These are phyloP conservation scores for Camellia granthamiana DNA, from an alignment of 148 eudicot genomes.

Conservation along the genomic window DNA sequence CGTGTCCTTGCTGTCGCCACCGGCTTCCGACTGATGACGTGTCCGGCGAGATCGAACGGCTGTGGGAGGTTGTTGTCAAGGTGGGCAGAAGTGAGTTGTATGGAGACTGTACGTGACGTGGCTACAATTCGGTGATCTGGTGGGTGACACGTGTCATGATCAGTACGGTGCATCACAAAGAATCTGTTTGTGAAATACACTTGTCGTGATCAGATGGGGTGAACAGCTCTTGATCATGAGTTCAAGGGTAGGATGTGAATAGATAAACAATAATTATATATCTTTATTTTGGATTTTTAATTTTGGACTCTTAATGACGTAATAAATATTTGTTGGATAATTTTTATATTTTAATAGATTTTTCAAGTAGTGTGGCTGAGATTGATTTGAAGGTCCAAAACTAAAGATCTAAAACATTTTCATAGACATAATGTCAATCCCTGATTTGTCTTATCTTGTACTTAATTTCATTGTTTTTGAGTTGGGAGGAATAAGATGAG, in stretches of 20 bases:
- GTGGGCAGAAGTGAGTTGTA: slow-evolving; percentile 12
- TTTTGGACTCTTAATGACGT: too few relatives aligned
- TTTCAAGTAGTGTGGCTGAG: too few relatives aligned
- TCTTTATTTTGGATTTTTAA: too few relatives aligned
- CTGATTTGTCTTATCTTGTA: not conserved
- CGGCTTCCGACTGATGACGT: slow-evolving; percentile 72
- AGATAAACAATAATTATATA: not conserved
- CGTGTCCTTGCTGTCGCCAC: slow-evolving; percentile 82
- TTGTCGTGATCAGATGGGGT: not conserved
- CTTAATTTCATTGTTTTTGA: too few relatives aligned
- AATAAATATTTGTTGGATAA: too few relatives aligned
- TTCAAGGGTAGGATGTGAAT: not conserved
- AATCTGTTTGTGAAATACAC: not conserved
- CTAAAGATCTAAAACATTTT: too few relatives aligned
- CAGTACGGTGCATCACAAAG: not conserved
- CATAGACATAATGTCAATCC: not conserved
- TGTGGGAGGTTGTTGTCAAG: slow-evolving; percentile 59
- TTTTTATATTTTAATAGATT: too few relatives aligned
- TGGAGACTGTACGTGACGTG: not conserved
- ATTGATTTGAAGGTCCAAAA: too few relatives aligned
- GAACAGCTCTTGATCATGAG: not conserved
- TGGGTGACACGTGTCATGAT: not conserved
- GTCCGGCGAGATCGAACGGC: slow-evolving; percentile 67
- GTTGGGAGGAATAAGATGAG: not conserved
- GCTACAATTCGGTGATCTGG: not conserved